Base-by-base conservation (phyloP, 106 monocot genomes). In the Xerophyta viscosa region DNA sequence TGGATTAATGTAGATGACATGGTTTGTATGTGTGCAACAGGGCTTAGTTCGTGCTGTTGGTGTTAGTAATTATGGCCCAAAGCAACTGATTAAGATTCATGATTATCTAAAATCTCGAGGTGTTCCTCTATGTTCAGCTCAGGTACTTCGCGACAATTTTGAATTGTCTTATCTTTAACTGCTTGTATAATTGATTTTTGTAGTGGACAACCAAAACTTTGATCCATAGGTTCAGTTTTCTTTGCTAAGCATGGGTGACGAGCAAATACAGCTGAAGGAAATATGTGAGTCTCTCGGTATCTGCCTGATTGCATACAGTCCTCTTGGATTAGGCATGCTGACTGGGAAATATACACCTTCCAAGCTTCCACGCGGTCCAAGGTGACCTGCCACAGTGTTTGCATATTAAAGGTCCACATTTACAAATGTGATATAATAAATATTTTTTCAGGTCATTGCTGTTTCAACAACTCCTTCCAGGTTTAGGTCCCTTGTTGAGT, bases 61-160 rank as follows among this genome's bases (percentile, higher is more conserved):
- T 55, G 96, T 98, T 50, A 98, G 96, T 71, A 98, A 98, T 68
- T 98, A 89, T 52, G 96, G 96, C 2, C 85, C 96, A n/a, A 86
- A 79, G 50, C 96, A 98, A 60, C 84, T 98, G 59, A 37, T 86
- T 48, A 98, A 89, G 70, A 86, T 98, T 71, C 66, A 98, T 31
- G 66, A 79, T 62, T 86, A 89, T 58, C 57, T 98, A 1, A 71
- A 64, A 19, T 59, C 79, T 57, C 72, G 76, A 71, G 96, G 96
- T 27, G 85, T 96, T 59, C 96, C 96, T 33, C 60, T 98, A 56
- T 64, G 73, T 54, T 89, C 89, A 21, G 89, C 85, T 54, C 96
- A 98, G 85, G 96, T 96, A 27, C 14, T 20, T 58, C 18, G 52
- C 41, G 3, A 10, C 10, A 31, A 5, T 27, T 30, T 6, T 48